Evolutionary conservation across 371 early-diverging fungal genomes (phyloP).

Genomic region (Capillidium heterosporum): DNA sequence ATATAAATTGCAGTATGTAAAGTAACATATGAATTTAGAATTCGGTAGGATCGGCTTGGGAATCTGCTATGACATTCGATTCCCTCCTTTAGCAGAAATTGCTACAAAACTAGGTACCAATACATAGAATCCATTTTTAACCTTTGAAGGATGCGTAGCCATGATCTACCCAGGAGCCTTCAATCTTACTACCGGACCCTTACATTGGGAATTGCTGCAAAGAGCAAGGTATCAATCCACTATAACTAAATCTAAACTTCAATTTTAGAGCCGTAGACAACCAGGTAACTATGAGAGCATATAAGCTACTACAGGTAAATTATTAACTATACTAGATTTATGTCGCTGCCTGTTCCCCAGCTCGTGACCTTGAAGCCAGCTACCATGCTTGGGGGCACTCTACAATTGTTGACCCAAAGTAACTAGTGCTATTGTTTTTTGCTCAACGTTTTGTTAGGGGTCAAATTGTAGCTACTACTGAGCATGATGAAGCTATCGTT

Average conservation of each 20-base stretch:
- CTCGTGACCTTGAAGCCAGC: constrained; percentile 47
- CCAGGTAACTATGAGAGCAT: constrained; percentile 14
- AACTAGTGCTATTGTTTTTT: not conserved
- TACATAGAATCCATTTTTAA: not conserved
- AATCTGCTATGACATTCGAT: constrained; percentile 90
- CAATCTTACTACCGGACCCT: constrained; percentile 84
- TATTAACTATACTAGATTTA: constrained; percentile 31
- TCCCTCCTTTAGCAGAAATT: constrained; percentile 88
- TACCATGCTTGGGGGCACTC: constrained; percentile 95
- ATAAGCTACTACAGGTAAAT: not conserved
- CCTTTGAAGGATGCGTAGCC: constrained; percentile 46
- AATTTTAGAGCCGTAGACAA: constrained; percentile 35
- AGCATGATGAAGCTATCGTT: constrained; percentile 62
- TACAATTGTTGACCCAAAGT: constrained; percentile 68
- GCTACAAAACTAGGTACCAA: constrained; percentile 52
- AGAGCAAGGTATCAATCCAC: constrained; percentile 44
- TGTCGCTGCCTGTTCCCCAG: constrained; percentile 87
- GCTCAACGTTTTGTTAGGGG: constrained; percentile 18
- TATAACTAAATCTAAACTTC: constrained; percentile 11
- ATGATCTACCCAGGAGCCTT: constrained; percentile 97
- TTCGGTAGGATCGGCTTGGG: constrained; percentile 80
- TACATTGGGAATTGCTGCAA: constrained; percentile 86
- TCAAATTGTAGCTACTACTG: constrained; percentile 40
- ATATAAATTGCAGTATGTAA: not conserved
- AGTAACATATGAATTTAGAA: constrained; percentile 13